Conservation (phyloP, 1,284 basidiomycete genomes). For the Omphalotus olearius region DNA sequence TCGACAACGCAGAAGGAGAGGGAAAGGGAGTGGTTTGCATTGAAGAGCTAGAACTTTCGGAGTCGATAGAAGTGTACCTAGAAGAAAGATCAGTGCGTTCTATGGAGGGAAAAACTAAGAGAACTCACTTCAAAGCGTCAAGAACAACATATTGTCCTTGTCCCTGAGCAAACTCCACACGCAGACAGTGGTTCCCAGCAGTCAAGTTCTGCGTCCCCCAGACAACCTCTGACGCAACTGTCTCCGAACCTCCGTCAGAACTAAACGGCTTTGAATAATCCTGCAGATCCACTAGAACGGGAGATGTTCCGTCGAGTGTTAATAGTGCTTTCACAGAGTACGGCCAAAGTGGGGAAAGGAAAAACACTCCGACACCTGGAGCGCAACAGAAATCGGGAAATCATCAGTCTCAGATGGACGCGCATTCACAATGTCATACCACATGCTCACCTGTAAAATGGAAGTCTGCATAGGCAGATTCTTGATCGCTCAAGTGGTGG, state of each 20-base stretch:
- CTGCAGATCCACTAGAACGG: slow-evolving; percentile 20
- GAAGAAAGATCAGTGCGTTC: not conserved
- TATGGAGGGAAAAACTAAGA: not conserved
- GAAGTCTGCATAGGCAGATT: slow-evolving; percentile 11
- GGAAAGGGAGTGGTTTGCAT: not conserved
- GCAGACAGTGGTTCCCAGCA: slow-evolving; percentile 16
- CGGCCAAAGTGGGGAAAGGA: slow-evolving; percentile 30
- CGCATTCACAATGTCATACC: not conserved
- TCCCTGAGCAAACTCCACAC: slow-evolving; percentile 6
- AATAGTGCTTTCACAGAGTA: slow-evolving; percentile 25
- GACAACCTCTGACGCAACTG: slow-evolving; percentile 10
- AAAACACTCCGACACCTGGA: slow-evolving; percentile 35
- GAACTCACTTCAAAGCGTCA: slow-evolving; percentile 12
- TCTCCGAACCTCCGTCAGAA: slow-evolving; percentile 12
- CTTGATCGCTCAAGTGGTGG: slow-evolving; percentile 22
- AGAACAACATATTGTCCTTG: slow-evolving; percentile 5
- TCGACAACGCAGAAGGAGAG: not conserved
- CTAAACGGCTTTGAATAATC: slow-evolving; percentile 16
- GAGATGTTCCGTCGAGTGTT: slow-evolving; percentile 17
- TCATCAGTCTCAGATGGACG: not conserved
- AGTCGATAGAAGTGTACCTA: too few species aligned
- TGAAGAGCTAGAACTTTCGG: too few species aligned
- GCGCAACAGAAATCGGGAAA: not conserved
- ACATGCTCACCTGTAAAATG: slow-evolving; percentile 19
- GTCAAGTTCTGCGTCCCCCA: slow-evolving; percentile 15